Evolutionary conservation across 192 early-diverging fungal species (phyloP), one percentile per base, ranked within the genome.

Genomic region (Umbelopsis sp.): DNA sequence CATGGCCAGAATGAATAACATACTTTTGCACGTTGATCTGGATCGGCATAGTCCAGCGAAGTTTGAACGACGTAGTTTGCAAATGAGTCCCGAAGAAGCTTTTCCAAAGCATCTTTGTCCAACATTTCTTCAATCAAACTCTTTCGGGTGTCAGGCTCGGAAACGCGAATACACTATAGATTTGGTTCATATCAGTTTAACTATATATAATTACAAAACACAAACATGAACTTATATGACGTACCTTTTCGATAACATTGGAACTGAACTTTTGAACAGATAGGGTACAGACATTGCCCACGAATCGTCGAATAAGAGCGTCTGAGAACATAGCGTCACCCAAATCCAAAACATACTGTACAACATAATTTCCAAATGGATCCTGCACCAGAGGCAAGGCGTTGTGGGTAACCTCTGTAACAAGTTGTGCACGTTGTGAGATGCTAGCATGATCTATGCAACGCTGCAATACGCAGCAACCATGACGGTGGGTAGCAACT

Each of bases 11-110:
- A 4, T 12, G 21, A 14, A 0, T 24, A 67, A 49, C 24, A 21
- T 79, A 87, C 86, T 72, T 89, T 83, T 2, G 71, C 69, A 12
- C 91, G 86, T 82, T 93, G 93, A 31, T 86, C 77, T 29, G 83
- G 86, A 41, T 93, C 90, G 6, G 93, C 90, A 77, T 84, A 92
- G 67, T 96, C 94, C 36, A 96, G 80, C 36, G 93, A 91, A 4
- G 93, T 96, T 78, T 96, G 95, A 11, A 96, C 90, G 3, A 96
- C 95, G 76, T 95, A 96, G 77, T 96, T 96, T 52, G 91, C 95
- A 74, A 90, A 96, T 20, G 91, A 93, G 73, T 96, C 95, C 21
- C 91, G 85, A 66, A 96, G 81, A 20, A 96, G 83, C 72, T 89
- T 90, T 38, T 96, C 93, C 53, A 96, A 83, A 32, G 84, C 81